phyloP scores from a whole-genome alignment of 495 filamentous ascomycete genomes.

The Trichoderma parareesei region DNA sequence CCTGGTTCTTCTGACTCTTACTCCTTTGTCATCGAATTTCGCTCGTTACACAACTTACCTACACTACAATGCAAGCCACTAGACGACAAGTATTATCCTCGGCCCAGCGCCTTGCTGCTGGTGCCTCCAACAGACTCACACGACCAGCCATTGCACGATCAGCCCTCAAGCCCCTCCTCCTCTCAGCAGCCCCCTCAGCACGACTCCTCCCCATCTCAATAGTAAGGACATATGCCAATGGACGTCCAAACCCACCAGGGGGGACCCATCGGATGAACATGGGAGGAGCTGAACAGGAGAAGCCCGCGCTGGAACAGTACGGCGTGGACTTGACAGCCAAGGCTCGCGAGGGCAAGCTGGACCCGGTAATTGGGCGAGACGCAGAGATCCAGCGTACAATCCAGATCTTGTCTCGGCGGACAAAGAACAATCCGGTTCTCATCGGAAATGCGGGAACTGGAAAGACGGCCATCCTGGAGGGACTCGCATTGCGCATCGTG shows the following conservation, averaged over 20 bases:
- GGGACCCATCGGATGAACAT: conserved; percentile 91
- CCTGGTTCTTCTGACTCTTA: neutral
- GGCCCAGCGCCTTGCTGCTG: conserved; percentile 9
- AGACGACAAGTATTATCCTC: conserved; percentile 9
- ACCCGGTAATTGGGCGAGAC: conserved; percentile 91
- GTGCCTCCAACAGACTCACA: neutral
- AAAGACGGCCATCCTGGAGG: conserved; percentile 92
- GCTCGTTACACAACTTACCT: neutral
- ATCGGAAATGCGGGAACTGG: conserved; percentile 91
- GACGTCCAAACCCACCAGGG: conserved; percentile 76
- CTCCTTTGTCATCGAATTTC: neutral
- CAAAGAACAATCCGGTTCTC: conserved; percentile 94
- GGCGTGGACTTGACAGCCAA: conserved; percentile 83
- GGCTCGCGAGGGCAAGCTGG: conserved; percentile 82
- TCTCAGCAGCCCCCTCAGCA: neutral
- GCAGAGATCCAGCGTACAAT: conserved; percentile 89
- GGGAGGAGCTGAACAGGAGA: conserved; percentile 61
- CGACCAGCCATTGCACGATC: neutral
- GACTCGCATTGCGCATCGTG: conserved; percentile 84
- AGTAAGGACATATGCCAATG: conserved; percentile 54
- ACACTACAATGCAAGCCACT: conserved; percentile 10
- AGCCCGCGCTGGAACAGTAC: conserved; percentile 80
- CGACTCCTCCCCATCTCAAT: neutral
- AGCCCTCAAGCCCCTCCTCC: neutral
- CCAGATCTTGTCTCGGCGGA: conserved; percentile 83